Conservation (phyloP, 805 yeast species). For the Metschnikowia anglica region DNA sequence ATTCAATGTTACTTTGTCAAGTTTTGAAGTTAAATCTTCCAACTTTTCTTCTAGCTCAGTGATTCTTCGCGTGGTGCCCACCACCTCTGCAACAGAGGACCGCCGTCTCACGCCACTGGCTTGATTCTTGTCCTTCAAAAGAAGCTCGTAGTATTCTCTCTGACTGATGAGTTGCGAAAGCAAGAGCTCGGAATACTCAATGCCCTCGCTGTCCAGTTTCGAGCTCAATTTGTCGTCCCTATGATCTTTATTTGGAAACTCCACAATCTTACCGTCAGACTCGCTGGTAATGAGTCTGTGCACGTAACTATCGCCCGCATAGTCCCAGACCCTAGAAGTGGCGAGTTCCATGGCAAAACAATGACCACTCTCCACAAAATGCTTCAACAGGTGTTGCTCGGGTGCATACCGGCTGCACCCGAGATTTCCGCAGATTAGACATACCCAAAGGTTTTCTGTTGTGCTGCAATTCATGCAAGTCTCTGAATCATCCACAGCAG, state of each 20-base stretch:
- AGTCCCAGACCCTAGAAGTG: slow-evolving; percentile 92
- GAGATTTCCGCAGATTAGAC: slow-evolving; percentile 85
- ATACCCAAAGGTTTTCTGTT: slow-evolving; percentile 74
- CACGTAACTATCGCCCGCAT: slow-evolving; percentile 86
- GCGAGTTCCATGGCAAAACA: slow-evolving; percentile 87
- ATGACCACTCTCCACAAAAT: slow-evolving; percentile 73
- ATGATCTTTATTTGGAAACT: slow-evolving; percentile 46
- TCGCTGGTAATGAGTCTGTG: slow-evolving; percentile 83
- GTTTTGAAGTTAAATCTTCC: slow-evolving; percentile 27
- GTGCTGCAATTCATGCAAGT: slow-evolving; percentile 59
- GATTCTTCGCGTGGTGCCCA: slow-evolving; percentile 5
- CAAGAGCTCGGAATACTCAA: slow-evolving; percentile 78
- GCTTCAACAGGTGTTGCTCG: slow-evolving; percentile 80
- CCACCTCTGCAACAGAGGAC: slow-evolving; percentile 14
- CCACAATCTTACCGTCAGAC: slow-evolving; percentile 86
- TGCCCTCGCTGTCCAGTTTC: slow-evolving; percentile 10
- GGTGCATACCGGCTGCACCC: slow-evolving; percentile 87
- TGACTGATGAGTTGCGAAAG: slow-evolving; percentile 84
- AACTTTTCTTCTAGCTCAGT: slow-evolving; percentile 29
- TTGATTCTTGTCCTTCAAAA: slow-evolving; percentile 25
- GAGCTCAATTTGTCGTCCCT: slow-evolving; percentile 5
- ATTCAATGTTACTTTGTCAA: slow-evolving; percentile 23
- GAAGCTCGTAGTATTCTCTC: slow-evolving; percentile 71
- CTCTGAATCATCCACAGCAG: slow-evolving; percentile 11
- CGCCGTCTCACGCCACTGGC: slow-evolving; percentile 15